phyloP scores from a whole-genome alignment of 2,329 filamentous ascomycete species.

The Spiromastix sp. region DNA sequence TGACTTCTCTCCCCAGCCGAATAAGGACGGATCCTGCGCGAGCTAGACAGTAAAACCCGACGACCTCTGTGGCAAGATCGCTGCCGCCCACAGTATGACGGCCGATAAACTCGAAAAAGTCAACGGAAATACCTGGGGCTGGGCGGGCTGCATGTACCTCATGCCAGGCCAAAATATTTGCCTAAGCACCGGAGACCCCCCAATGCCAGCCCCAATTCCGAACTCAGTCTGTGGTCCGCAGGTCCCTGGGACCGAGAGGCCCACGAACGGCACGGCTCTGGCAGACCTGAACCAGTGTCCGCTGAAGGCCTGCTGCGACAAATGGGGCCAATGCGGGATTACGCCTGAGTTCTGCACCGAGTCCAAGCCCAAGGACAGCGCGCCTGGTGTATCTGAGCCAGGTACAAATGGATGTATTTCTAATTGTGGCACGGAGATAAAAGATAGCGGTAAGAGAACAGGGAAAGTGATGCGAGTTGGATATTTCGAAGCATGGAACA shows the following conservation, averaged over 20 bases:
- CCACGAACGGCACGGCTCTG: conserved; percentile 23
- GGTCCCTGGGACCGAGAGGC: conserved; percentile 27
- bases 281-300: conserved; percentile 37
- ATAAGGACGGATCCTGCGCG: conserved; percentile 28
- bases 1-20: conserved; percentile 25
- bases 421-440: conserved; percentile 32
- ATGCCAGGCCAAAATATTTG: conserved; percentile 26
- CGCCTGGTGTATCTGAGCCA: conserved; percentile 25
- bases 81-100: conserved; percentile 24
- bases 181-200: conserved; percentile 30
- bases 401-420: conserved; percentile 31
- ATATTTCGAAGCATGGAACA: conserved; percentile 24
- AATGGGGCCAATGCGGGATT: conserved; percentile 30
- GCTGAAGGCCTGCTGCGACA: conserved; percentile 34
- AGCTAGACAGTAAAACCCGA: conserved; percentile 22
- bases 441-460: conserved; percentile 14
- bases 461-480: conserved; percentile 15
- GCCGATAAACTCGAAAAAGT: conserved; percentile 27
- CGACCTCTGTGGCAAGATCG: conserved; percentile 30
- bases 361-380: conserved; percentile 15
- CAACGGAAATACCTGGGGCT: conserved; percentile 38
- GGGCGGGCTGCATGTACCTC: conserved; percentile 29
- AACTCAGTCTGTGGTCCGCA: conserved; percentile 39
- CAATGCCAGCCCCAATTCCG: conserved; percentile 29
- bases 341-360: conserved; percentile 35